These are phyloP conservation scores for Penicillium cataractarum DNA, from an alignment of 495 filamentous ascomycete genomes.

Conservation along the genomic window DNA sequence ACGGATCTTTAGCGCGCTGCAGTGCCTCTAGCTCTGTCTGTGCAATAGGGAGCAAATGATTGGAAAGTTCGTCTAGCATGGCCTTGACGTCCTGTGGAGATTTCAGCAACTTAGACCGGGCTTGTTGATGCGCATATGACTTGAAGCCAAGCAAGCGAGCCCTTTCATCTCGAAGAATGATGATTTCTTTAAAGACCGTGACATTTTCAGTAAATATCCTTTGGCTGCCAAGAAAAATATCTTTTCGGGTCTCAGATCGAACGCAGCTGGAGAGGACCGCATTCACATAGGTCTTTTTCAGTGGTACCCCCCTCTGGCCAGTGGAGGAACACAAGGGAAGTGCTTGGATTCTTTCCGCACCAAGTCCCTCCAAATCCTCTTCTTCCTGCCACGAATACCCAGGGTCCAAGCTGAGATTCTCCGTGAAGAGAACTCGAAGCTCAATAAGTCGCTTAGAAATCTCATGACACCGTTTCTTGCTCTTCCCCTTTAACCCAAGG, in stretches of 20 bases:
- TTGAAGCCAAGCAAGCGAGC: slow-evolving; percentile 12
- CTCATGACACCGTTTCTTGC: neutral
- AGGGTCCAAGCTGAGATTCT: neutral
- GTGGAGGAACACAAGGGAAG: neutral
- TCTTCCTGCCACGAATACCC: neutral
- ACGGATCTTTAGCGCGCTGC: neutral
- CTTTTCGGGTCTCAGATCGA: neutral
- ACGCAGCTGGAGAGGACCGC: neutral
- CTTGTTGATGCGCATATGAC: slow-evolving; percentile 15
- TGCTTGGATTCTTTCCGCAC: neutral
- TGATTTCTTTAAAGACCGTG: neutral
- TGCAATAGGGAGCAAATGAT: neutral
- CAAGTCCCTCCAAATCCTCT: slow-evolving; percentile 1
- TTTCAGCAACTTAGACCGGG: neutral
- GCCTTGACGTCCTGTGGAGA: neutral
- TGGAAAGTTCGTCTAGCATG: neutral
- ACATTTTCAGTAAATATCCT: neutral
- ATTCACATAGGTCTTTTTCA: neutral
- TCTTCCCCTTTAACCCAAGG: neutral
- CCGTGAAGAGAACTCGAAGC: neutral
- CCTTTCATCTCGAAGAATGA: slow-evolving; percentile 15
- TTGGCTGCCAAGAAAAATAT: neutral
- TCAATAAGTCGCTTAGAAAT: slow-evolving; percentile 1
- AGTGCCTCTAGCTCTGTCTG: neutral
- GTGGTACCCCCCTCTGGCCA: neutral